Conservation (phyloP, 1,284 basidiomycete genomes). For the Irpex sp. region DNA sequence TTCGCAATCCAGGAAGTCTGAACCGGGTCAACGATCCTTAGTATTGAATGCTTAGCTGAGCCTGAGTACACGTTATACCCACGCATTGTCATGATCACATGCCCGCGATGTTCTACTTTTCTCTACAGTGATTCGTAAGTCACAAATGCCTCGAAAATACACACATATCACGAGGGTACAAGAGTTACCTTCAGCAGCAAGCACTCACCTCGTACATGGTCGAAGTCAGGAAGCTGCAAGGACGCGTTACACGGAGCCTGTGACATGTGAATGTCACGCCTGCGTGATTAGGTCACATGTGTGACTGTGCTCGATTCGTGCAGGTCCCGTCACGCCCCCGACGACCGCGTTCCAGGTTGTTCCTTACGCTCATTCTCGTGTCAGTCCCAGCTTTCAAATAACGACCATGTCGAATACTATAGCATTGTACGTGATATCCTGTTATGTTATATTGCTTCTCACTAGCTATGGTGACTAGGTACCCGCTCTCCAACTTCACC, state of each 20-base stretch:
- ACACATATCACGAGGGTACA: no score
- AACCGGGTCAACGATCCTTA: background rate
- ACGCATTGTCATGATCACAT: background rate
- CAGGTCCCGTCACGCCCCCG: no score
- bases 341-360: background rate
- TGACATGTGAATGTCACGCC: no score
- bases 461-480: constrained; percentile 37
- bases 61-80: background rate
- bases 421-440: constrained; percentile 48
- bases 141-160: no score
- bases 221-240: no score
- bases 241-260: no score
- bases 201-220: no score
- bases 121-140: no score
- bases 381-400: constrained; percentile 2
- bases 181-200: no score
- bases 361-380: background rate
- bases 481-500: constrained; percentile 85
- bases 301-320: no score
- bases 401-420: constrained; percentile 73
- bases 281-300: no score
- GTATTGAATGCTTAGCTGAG: background rate
- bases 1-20: background rate
- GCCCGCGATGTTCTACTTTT: background rate
- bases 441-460: background rate